phyloP scores from a whole-genome alignment of 2,329 filamentous ascomycete genomes.

The Diaporthe ampelina region DNA sequence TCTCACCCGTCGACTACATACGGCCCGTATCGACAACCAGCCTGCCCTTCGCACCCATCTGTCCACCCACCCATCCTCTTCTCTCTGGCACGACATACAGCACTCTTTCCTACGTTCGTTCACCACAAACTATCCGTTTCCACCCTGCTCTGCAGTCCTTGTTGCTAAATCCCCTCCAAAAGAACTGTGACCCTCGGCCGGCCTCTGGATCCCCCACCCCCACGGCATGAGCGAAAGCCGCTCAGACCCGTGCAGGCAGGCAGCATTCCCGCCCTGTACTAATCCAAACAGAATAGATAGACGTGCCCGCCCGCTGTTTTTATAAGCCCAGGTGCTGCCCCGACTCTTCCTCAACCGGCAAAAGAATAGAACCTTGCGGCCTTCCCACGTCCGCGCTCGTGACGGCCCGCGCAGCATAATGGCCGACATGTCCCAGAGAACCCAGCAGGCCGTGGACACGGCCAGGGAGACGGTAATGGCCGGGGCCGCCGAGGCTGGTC shows the following conservation, averaged over 20 bases:
- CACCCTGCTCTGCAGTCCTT: not conserved
- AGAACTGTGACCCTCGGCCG: not conserved
- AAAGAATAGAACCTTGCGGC: not conserved
- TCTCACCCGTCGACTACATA: not conserved
- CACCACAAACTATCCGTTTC: not conserved
- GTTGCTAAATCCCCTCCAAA: not conserved
- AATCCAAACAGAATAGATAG: conserved; percentile 18
- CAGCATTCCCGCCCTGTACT: conserved; percentile 13
- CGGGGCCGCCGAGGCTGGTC: conserved; percentile 67
- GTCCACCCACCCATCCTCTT: not conserved
- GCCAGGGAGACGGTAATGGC: conserved; percentile 57
- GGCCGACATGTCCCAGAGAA: conserved; percentile 40
- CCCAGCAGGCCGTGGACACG: conserved; percentile 43
- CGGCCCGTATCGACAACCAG: conserved; percentile 1
- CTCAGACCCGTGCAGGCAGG: conserved; percentile 18
- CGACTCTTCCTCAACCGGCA: not conserved
- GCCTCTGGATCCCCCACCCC: not conserved
- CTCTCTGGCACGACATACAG: not conserved
- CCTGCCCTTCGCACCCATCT: not conserved
- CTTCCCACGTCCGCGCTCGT: not conserved
- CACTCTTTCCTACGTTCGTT: not conserved
- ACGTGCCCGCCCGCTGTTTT: not conserved
- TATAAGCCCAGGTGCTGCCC: not conserved
- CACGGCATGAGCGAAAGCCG: conserved; percentile 12
- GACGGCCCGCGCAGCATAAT: not conserved